These are phyloP conservation scores for Hirsutella rhossiliensis DNA, from an alignment of 2,329 filamentous ascomycete genomes.

Conservation along the genomic window DNA sequence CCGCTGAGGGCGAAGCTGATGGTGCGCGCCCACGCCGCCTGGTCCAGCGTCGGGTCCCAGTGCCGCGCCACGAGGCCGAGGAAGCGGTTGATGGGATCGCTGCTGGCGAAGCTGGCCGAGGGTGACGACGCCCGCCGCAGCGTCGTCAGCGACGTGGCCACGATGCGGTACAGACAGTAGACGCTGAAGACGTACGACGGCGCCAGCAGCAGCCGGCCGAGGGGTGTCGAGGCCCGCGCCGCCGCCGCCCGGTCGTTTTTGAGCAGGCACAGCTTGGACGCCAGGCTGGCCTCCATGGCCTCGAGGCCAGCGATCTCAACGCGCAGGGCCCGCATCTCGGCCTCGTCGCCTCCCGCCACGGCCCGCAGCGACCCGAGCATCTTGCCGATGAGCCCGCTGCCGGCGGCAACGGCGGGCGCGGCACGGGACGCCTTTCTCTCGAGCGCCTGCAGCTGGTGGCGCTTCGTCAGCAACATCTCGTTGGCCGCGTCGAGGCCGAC, in stretches of 20 bases:
- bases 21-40: constrained; percentile 70
- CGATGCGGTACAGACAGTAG: constrained; percentile 77
- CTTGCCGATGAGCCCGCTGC: constrained; percentile 55
- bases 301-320: constrained; percentile 71
- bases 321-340: constrained; percentile 49
- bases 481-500: constrained; percentile 66
- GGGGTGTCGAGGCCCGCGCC: constrained; percentile 51
- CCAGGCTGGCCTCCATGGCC: constrained; percentile 62
- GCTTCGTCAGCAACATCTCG: constrained; percentile 68
- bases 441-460: constrained; percentile 57
- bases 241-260: constrained; percentile 51
- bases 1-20: constrained; percentile 77
- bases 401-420: constrained; percentile 12
- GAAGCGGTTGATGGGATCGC: constrained; percentile 75
- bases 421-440: constrained; percentile 43
- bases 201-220: constrained; percentile 52
- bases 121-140: constrained; percentile 39
- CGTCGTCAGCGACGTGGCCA: constrained; percentile 57
- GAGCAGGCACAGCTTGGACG: constrained; percentile 51
- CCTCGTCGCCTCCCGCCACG: constrained; percentile 46
- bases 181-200: constrained; percentile 59
- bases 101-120: constrained; percentile 46
- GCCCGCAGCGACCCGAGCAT: constrained; percentile 56
- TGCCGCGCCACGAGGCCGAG: constrained; percentile 70
- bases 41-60: constrained; percentile 74